phyloP scores from a whole-genome alignment of 176 grass and related monocot genomes.

The Oropetium thomaeum region DNA sequence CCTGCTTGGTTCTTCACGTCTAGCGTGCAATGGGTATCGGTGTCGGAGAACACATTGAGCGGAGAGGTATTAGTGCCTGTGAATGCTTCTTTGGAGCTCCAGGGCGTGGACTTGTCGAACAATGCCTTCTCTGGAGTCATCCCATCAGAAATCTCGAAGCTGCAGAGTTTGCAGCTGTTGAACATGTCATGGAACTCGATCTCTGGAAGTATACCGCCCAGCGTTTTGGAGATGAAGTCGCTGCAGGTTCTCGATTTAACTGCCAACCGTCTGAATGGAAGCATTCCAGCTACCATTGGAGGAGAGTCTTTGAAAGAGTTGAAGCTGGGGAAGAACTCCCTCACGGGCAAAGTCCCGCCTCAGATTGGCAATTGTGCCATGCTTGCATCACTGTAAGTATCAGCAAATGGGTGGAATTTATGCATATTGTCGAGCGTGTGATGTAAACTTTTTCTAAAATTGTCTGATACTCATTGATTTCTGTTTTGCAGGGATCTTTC shows the following conservation, averaged over 20 bases:
- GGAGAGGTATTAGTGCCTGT: constrained; percentile 54
- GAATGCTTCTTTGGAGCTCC: constrained; percentile 48
- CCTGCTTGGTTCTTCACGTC: constrained; percentile 75
- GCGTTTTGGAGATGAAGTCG: constrained; percentile 59
- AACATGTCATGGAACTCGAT: constrained; percentile 85
- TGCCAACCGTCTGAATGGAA: constrained; percentile 58
- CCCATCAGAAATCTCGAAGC: constrained; percentile 49
- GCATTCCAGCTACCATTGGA: constrained; percentile 54
- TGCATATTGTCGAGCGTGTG: neutral
- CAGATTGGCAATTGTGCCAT: constrained; percentile 71
- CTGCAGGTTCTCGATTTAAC: constrained; percentile 79
- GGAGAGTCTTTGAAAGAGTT: constrained; percentile 64
- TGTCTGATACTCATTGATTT: neutral
- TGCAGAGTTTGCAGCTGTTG: constrained; percentile 55
- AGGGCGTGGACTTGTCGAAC: constrained; percentile 70
- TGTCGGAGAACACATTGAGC: constrained; percentile 75
- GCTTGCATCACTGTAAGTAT: constrained; percentile 74
- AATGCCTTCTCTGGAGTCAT: constrained; percentile 88
- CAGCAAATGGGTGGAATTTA: neutral
- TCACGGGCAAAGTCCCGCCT: constrained; percentile 67
- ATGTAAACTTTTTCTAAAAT: neutral
- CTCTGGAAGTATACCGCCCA: constrained; percentile 53
- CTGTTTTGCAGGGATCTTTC: constrained; percentile 85
- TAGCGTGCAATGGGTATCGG: constrained; percentile 61
- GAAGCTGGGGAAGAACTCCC: constrained; percentile 65